These are phyloP conservation scores for Naegleria lovaniensis DNA, from an alignment of 208 protist species.

Conservation along the genomic window DNA sequence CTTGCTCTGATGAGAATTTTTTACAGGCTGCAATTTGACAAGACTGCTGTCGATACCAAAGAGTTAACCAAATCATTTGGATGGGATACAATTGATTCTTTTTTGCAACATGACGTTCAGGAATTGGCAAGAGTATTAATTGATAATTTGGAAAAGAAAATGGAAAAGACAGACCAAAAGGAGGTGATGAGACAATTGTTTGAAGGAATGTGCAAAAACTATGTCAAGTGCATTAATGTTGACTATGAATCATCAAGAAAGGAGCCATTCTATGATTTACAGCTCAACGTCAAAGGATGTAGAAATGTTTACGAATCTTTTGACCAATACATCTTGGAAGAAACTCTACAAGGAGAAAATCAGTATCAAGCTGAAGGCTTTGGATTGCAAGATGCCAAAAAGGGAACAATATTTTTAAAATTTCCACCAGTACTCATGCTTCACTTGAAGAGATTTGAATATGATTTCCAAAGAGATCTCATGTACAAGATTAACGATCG, in stretches of 20 bases:
- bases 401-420: constrained; percentile 57
- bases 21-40: constrained; percentile 67
- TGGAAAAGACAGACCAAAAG: constrained; percentile 70
- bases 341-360: constrained; percentile 79
- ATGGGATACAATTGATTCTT: constrained; percentile 67
- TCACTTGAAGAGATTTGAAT: constrained; percentile 81
- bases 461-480: constrained; percentile 63
- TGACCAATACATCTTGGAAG: constrained; percentile 51
- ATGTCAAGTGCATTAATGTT: constrained; percentile 59
- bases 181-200: constrained; percentile 71
- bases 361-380: constrained; percentile 65
- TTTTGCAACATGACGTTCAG: constrained; percentile 81
- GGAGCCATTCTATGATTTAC: constrained; percentile 74
- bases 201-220: constrained; percentile 60
- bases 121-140: constrained; percentile 73
- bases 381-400: constrained; percentile 62
- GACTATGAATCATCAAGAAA: constrained; percentile 59
- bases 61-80: constrained; percentile 76
- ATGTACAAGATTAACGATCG: constrained; percentile 67
- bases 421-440: constrained; percentile 76
- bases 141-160: constrained; percentile 72
- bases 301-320: constrained; percentile 65
- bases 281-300: constrained; percentile 71
- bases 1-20: constrained; percentile 70
- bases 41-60: constrained; percentile 57